Evolutionary conservation across 768 basidiomycete genomes (phyloP), one percentile per base, ranked within the genome.

Genomic region (Phaffia australis): DNA sequence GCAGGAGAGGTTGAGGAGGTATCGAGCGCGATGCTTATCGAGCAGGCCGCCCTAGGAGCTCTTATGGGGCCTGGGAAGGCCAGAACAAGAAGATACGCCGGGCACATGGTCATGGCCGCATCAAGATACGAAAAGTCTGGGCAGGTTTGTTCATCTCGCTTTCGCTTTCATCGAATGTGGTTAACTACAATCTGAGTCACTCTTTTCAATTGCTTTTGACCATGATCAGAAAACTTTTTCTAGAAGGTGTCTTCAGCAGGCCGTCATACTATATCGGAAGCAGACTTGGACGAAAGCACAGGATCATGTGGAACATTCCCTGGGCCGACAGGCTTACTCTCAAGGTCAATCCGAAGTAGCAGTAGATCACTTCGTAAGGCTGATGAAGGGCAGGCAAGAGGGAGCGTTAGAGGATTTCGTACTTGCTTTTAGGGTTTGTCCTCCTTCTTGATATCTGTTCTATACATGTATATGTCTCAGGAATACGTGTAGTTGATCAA

Each of bases 361-460:
- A 9, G 85, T 93, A 30, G 78, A 80, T 52, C 81, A 87, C 66
- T 97, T 97, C 74, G 74, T 94, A 23, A 80, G 82, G 0, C 78
- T 94, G 19, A 79, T 98, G 11, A 64, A 70, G 6, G 74, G 74
- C 21, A 71, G 72, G 42, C 80, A 82, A 56, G 87, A 86, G 65
- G 86, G 84, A 66, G 79, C 89, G 7, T 74, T 97, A 47, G 89
- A 94, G 66, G 94, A 99, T 77, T 89, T 98, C 72, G 82, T 83
- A 27, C 83, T 91, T 18, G 89, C 95, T 6, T 87, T 87, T 71
- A 81, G 84, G 73, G 92, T 93, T 74, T 65, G 81, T 27, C 35
- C 1, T 56, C 69, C 11, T 65, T 42, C 23, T 18, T 32, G 29
- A 6, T 49, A 21, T 42, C 21, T 29, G 27, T 2, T 51, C 19